phyloP scores from a whole-genome alignment of 768 basidiomycete genomes.

The Lactifluus piperatus region DNA sequence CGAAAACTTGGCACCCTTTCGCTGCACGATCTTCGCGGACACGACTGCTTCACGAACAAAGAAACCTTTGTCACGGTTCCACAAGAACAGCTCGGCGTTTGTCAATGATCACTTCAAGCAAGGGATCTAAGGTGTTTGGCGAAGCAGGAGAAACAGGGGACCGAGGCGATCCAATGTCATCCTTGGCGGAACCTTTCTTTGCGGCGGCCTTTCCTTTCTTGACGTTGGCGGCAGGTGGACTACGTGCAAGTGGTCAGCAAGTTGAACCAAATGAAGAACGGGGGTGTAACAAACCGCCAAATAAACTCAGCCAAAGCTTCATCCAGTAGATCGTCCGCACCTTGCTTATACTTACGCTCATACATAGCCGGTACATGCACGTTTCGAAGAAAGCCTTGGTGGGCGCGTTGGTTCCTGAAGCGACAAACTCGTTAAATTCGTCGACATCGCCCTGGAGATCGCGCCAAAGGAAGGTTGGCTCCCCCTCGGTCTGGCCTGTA shows the following conservation, averaged over 20 bases:
- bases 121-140: slow-evolving; percentile 13
- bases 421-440: slow-evolving; percentile 89
- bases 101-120: slow-evolving; percentile 25
- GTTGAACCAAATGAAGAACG: background rate
- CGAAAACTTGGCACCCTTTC: slow-evolving; percentile 37
- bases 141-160: slow-evolving; percentile 7
- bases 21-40: slow-evolving; percentile 42
- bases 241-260: background rate
- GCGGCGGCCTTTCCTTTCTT: slow-evolving; percentile 20
- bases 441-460: slow-evolving; percentile 88
- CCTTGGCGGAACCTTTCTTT: slow-evolving; percentile 21
- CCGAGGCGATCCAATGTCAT: background rate
- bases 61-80: slow-evolving; percentile 42
- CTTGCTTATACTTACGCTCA: slow-evolving; percentile 78
- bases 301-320: slow-evolving; percentile 71
- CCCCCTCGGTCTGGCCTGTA: slow-evolving; percentile 60
- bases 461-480: slow-evolving; percentile 83
- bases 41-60: slow-evolving; percentile 43
- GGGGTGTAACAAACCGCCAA: slow-evolving; percentile 57
- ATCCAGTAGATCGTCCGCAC: slow-evolving; percentile 60
- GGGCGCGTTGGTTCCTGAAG: slow-evolving; percentile 61
- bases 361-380: slow-evolving; percentile 96
- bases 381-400: slow-evolving; percentile 87
- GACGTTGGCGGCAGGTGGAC: slow-evolving; percentile 11
- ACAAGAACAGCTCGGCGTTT: slow-evolving; percentile 51